phyloP scores from a whole-genome alignment of 2,329 filamentous ascomycete genomes.

The Exophiala bonariae region DNA sequence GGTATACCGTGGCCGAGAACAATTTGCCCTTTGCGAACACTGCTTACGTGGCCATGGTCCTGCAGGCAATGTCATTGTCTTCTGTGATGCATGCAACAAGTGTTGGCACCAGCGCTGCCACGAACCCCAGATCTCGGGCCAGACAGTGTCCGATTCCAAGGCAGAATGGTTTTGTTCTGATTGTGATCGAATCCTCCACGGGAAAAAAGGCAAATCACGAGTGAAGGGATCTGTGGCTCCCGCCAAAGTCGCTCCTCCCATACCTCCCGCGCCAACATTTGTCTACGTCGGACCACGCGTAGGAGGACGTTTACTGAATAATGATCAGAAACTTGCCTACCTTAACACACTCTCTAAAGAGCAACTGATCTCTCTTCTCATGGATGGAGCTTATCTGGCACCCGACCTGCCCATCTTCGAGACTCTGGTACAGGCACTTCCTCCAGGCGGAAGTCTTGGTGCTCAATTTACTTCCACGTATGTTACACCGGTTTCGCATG shows the following conservation, averaged over 20 bases:
- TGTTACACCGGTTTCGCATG: conserved; percentile 19
- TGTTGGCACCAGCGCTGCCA: conserved; percentile 84
- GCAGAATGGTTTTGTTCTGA: conserved; percentile 70
- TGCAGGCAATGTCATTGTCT: conserved; percentile 75
- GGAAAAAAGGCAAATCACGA: conserved; percentile 23
- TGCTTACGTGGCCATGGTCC: conserved; percentile 73
- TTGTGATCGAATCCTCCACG: conserved; percentile 47
- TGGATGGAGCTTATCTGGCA: conserved; percentile 27
- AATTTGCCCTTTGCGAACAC: conserved; percentile 62
- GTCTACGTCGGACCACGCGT: conserved; percentile 21
- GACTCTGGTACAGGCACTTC: conserved; percentile 14
- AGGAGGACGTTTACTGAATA: conserved; percentile 18
- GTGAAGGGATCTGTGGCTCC: neutral
- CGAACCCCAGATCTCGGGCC: conserved; percentile 69
- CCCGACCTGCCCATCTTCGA: conserved; percentile 28
- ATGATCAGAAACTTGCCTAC: conserved; percentile 23
- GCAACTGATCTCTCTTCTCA: conserved; percentile 22
- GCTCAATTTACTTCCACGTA: conserved; percentile 27
- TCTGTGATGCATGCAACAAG: conserved; percentile 78
- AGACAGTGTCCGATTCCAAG: conserved; percentile 65
- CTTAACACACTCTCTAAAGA: conserved; percentile 26
- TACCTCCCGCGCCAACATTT: conserved; percentile 5
- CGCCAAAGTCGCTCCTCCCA: neutral
- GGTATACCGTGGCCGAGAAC: conserved; percentile 46
- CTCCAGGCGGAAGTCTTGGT: conserved; percentile 8